Evolutionary conservation across 345 rosid species (phyloP), one percentile per base, ranked within the genome.

Genomic region (Eucalyptus pauciflora): DNA sequence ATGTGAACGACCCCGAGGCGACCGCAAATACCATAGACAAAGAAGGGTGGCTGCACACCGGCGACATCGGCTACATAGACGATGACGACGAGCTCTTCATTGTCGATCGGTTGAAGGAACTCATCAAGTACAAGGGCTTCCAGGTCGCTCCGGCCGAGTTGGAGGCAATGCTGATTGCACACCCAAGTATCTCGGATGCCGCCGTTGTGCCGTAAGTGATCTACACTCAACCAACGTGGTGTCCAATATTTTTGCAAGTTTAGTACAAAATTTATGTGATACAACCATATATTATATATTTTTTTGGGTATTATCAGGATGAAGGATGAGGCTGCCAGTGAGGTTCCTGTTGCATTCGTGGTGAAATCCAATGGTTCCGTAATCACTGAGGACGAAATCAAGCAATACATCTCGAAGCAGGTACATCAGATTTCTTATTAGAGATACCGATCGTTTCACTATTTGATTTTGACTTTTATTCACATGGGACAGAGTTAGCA

Each of bases 251-350:
- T 88, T 11, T 33, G 54, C 54, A 49, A 71, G 29, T 79, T 64
- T 64, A 25, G 76, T 51, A 64, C 46, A 64, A 69, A 33, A 69
- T 87, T 49, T 24, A 69, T 3, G 18, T 13, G 41, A 17, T 20
- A 27, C 22, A 27, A 22, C 71, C 48, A 24, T 62, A 62, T 87
- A 37, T 29, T 62, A 67, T 49, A 10, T n/a, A 5, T 51, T 31
- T 56, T 89, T 58, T 71, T 45, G 88, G 27, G 20, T 45, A 90
- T 64, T 41, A 76, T 17, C 91, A 97, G 99, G 11, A 95, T 94
- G 97, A 97, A 94, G 88, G 99, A 96, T 90, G 97, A 96, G 89
- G 96, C 91, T 29, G 98, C 99, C 4, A 95, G 96, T 46, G 99
- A 97, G 91, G 92, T 96, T 79, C 99, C 98, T 0, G 97, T 95